These are phyloP conservation scores for Paspalum vaginatum DNA, from an alignment of 176 grass and related monocot genomes.

Conservation along the genomic window DNA sequence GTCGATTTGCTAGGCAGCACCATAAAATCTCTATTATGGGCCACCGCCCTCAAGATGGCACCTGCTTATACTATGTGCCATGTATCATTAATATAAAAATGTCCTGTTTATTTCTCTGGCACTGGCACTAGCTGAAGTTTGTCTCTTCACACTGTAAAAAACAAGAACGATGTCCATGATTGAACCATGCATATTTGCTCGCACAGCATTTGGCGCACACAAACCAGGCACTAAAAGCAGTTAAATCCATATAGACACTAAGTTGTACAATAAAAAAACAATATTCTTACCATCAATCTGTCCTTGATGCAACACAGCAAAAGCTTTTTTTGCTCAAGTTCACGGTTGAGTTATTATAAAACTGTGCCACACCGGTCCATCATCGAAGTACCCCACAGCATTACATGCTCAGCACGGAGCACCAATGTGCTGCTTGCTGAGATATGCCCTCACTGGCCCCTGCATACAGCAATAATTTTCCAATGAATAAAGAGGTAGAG, in stretches of 20 bases:
- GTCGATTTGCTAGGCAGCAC: not conserved
- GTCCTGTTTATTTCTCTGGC: too few species aligned
- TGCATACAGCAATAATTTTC: conserved; percentile 27
- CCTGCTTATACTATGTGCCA: not conserved
- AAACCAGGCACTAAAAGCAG: not conserved
- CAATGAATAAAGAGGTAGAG: not conserved
- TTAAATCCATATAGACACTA: not conserved
- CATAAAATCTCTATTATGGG: not conserved
- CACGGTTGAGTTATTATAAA: conserved; percentile 27
- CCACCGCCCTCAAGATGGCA: not conserved
- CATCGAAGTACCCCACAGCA: not conserved
- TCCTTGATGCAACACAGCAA: not conserved
- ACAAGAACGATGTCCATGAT: too few species aligned
- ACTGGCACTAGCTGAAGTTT: too few species aligned
- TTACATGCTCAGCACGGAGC: conserved; percentile 19
- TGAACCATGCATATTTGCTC: too few species aligned
- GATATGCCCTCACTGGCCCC: conserved; percentile 45
- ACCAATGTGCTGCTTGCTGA: not conserved
- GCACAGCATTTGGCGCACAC: not conserved
- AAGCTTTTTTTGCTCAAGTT: not conserved
- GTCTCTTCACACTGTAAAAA: too few species aligned
- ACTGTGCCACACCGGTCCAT: not conserved
- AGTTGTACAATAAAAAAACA: not conserved
- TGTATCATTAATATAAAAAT: too few species aligned
- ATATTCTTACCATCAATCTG: not conserved